phyloP scores from a whole-genome alignment of 306 rosid species.

The Casuarina cunninghamiana region DNA sequence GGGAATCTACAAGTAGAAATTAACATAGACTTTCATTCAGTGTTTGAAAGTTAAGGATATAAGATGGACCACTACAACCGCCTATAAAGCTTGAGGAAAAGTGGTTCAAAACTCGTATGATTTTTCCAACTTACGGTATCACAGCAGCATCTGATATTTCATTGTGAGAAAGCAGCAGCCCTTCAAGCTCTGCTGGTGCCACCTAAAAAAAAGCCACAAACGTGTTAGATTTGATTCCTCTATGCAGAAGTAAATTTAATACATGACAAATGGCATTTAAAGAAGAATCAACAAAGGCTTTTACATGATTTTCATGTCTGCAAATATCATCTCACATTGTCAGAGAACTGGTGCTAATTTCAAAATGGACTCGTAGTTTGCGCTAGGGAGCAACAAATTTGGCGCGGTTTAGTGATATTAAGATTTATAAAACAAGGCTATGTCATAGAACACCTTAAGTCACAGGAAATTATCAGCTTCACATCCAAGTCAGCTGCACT shows the following conservation, averaged over 20 bases:
- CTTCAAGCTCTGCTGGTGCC: constrained; percentile 98
- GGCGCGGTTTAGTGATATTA: no score
- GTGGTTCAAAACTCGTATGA: background rate
- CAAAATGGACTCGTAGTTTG: no score
- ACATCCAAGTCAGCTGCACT: no score
- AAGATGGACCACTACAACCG: background rate
- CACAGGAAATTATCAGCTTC: no score
- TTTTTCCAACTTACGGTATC: constrained; percentile 65
- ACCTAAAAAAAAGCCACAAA: constrained; percentile 43
- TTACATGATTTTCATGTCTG: no score
- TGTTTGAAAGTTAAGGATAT: background rate
- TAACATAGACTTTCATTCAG: background rate
- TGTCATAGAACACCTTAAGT: no score
- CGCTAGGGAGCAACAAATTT: no score
- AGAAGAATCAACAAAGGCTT: background rate
- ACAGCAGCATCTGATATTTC: constrained; percentile 91
- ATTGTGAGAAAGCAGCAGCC: constrained; percentile 84
- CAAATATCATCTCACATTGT: no score
- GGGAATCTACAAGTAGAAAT: constrained; percentile 56
- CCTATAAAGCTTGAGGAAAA: background rate
- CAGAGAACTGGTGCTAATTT: no score
- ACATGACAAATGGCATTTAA: background rate
- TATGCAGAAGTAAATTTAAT: background rate
- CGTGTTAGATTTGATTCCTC: background rate
- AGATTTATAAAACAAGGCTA: no score